These are phyloP conservation scores for Phytophthora pseudosyringae DNA, from an alignment of 352 stramenopile genomes.

Conservation along the genomic window DNA sequence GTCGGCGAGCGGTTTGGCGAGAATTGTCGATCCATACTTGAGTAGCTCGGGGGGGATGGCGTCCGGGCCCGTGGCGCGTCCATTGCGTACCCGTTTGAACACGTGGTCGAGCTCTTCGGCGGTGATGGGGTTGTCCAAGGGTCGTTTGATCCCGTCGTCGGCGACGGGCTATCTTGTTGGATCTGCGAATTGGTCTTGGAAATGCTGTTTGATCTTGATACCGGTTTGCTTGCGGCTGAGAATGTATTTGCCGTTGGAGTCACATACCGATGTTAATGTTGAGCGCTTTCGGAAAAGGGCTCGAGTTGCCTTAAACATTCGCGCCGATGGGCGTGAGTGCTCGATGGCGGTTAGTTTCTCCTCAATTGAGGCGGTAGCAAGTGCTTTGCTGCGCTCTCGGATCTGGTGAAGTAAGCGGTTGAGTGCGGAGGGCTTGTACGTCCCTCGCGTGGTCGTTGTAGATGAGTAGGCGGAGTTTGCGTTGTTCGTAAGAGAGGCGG, in stretches of 20 bases:
- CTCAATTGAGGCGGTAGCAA: not conserved
- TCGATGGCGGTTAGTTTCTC: not conserved
- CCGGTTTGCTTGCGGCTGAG: too few relatives aligned
- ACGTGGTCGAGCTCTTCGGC: not conserved
- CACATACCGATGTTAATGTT: not conserved
- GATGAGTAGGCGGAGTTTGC: not conserved
- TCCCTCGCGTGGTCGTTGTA: not conserved
- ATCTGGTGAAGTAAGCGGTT: not conserved
- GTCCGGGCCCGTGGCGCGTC: not conserved
- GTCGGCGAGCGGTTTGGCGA: not conserved
- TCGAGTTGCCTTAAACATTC: too few relatives aligned
- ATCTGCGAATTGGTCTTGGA: too few relatives aligned
- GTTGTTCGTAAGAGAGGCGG: not conserved
- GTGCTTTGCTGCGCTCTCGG: not conserved
- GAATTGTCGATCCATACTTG: not conserved
- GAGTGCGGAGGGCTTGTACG: not conserved
- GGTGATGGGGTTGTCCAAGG: not conserved
- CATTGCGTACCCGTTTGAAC: not conserved
- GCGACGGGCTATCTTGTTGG: not conserved
- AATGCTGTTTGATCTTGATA: too few relatives aligned
- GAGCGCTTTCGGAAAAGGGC: not conserved
- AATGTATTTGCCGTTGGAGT: not conserved
- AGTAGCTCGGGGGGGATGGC: conserved; percentile 8
- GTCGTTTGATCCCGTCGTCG: not conserved
- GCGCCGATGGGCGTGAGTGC: not conserved